A percentile compares a stretch with the other conserved stretches of the same genome.
Conservation (phyloP, 23 red algal genomes). For the Agarophyton chilense region DNA sequence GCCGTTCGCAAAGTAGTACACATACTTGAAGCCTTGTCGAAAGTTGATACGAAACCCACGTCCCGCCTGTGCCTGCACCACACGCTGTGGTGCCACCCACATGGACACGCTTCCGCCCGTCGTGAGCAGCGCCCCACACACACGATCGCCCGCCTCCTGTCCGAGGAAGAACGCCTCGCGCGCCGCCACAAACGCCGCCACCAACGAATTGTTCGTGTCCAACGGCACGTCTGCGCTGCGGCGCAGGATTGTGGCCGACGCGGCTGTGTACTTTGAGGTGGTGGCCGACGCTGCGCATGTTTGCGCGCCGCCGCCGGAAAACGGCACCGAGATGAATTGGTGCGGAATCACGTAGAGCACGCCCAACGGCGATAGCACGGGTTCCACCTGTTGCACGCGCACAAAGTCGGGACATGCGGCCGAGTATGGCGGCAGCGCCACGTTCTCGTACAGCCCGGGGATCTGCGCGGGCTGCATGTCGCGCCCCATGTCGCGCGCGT, state of each 20-base stretch:
- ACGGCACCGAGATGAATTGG: constrained; percentile 25
- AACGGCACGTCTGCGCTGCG: not conserved
- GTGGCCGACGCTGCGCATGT: not conserved
- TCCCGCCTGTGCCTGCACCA: not conserved
- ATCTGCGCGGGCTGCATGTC: constrained; percentile 11
- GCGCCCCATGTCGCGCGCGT: not conserved
- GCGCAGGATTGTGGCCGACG: constrained; percentile 27
- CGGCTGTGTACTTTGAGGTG: not conserved
- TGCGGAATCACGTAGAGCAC: constrained; percentile 16
- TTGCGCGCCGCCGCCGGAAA: constrained; percentile 2
- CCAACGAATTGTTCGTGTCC: not conserved
- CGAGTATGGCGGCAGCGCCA: constrained; percentile 9
- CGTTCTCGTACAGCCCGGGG: constrained; percentile 19
- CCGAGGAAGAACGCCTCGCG: constrained; percentile 24
- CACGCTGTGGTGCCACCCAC: constrained; percentile 17
- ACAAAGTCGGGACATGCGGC: not conserved
- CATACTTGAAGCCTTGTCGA: constrained; percentile 13
- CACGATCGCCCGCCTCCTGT: constrained; percentile 6
- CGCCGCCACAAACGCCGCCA: not conserved
- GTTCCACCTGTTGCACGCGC: constrained; percentile 15
- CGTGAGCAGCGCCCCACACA: not conserved
- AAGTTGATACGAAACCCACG: constrained; percentile 1
- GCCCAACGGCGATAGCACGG: not conserved
- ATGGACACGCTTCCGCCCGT: constrained; percentile 19
- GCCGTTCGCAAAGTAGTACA: constrained; percentile 42